phyloP scores from a whole-genome alignment of 306 rosid species.

The Dalbergia cultrata region DNA sequence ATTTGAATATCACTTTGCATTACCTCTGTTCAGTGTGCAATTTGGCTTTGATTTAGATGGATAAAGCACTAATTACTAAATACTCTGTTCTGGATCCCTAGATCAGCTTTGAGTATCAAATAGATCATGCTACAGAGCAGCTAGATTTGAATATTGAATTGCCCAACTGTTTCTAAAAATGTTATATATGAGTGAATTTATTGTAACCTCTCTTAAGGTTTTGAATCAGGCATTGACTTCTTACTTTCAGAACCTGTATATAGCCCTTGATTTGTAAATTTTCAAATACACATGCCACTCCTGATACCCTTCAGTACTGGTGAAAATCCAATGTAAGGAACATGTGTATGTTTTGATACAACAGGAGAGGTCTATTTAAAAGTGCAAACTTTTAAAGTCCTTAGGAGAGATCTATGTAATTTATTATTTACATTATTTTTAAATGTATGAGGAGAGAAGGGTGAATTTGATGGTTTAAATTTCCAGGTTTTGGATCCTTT shows the following conservation, averaged over 20 bases:
- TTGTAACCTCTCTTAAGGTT: slow-evolving; percentile 16
- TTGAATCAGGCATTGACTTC: slow-evolving; percentile 22
- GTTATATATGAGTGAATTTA: slow-evolving; percentile 31
- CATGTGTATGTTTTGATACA: slow-evolving; percentile 28
- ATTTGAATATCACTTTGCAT: background rate
- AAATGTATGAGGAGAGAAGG: slow-evolving; percentile 34
- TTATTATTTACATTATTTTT: slow-evolving; percentile 11
- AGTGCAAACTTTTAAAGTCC: slow-evolving; percentile 24
- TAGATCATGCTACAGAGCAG: slow-evolving; percentile 26
- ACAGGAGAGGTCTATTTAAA: slow-evolving; percentile 8
- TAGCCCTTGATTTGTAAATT: background rate
- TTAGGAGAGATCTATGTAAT: background rate
- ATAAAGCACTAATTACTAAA: slow-evolving; percentile 12
- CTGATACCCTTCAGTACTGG: slow-evolving; percentile 11
- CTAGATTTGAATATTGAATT: slow-evolving; percentile 15
- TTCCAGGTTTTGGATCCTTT: slow-evolving; percentile 93
- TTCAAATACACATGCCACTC: slow-evolving; percentile 24
- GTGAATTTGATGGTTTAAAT: slow-evolving; percentile 40
- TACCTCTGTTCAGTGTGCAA: slow-evolving; percentile 13
- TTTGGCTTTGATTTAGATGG: slow-evolving; percentile 17
- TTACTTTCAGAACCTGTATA: slow-evolving; percentile 12
- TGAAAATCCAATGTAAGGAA: slow-evolving; percentile 23
- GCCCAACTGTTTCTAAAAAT: background rate
- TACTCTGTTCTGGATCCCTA: slow-evolving; percentile 20
- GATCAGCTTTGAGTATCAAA: slow-evolving; percentile 25